Evolutionary conservation across 2,329 filamentous ascomycete genomes (phyloP), one percentile per base, ranked within the genome.

Genomic region (Talaromyces sp.): DNA sequence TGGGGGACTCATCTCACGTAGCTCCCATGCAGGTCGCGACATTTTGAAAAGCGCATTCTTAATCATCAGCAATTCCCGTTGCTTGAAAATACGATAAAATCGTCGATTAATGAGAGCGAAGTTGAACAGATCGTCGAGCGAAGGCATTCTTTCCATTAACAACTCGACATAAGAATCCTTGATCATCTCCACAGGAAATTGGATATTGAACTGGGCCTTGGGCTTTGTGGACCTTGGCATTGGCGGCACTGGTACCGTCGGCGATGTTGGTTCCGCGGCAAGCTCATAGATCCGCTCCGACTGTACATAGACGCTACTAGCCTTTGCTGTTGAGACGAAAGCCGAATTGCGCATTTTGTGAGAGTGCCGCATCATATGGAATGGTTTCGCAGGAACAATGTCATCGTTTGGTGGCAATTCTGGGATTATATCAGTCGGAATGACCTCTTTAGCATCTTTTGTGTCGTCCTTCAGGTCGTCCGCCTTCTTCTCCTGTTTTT

Each of bases 21-120:
- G 71, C 60, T 86, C 84, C 81, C 81, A 86, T 1, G 82, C 82
- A 1, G 84, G 75, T 5, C 82, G 76, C 2, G 82, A 85, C 71
- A 80, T 78, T 42, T 77, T 80, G 47, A 73, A 77, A 3, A 83
- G 64, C 0, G 81, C 75, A 5, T 68, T 70, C 45, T 80, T 80
- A 50, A 85, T 77, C 2, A 86, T 70, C 0, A 72, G 65, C 42
- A 85, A 70, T 58, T 86, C 82, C 60, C 85, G 75, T 17, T 75
- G 70, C 63, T 85, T 84, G 69, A 82, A 86, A 0, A 83, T 76
- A 3, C 72, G 72, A 60, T 84, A 84, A 67, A 85, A 85, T 17
- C 78, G 79, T 43, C 74, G 76, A 63, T 81, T 84, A 42, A 84
- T 73, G 7, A 80, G 68, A 4, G 81, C 81, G 3, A 79, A 74